Base-by-base conservation (phyloP, 2,329 filamentous ascomycete species). In the Sporothrix phasma region DNA sequence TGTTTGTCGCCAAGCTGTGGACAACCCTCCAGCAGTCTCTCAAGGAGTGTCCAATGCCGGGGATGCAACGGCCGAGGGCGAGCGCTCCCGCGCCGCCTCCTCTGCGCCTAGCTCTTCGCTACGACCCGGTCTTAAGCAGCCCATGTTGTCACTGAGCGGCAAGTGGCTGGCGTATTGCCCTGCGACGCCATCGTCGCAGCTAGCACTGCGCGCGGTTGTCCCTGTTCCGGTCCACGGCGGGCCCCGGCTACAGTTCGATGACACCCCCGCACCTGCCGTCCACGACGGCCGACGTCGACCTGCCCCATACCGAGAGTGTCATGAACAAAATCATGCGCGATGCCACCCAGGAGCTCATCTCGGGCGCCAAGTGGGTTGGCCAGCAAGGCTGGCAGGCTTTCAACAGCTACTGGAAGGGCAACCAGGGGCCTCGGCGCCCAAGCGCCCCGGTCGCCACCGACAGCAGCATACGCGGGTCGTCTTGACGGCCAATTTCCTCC, bases 1-100 rank as follows among this genome's bases (percentile, higher is more conserved):
- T 75, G 43, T 97, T 92, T 70, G 80, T 94, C 63, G 92, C 88
- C 22, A 99, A 99, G 76, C 78, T 95, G 19, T 99, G 94, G 94
- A 97, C 94, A 0, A 87, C 86, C 51, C 79, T 96, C 31, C 90
- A 94, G 71, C 82, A 85, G 68, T 77, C 78, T 34, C 74, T 78
- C 19, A 79, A 80, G 65, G 77, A 8, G 19, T 19, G 26, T 79
- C 83, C 34, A 72, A n/a, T 77, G 37, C 41, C 6, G 61, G 61
- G 31, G 67, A 67, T 5, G 8, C 46, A 29, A 69, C 76, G 0
- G 77, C 80, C 65, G 82, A 84, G 66, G 26, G 26, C n/a, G 67
- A 67, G 17, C 67, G 61, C 3, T 53, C 46, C 3, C 64, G 67
- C 1, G 61, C 64, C 6, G 8, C 64, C 13, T 61, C 66, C 2